A percentile compares a stretch with the other conserved stretches of the same genome.
phyloP scores from a whole-genome alignment of 306 rosid genomes.

The Pueraria montana region DNA sequence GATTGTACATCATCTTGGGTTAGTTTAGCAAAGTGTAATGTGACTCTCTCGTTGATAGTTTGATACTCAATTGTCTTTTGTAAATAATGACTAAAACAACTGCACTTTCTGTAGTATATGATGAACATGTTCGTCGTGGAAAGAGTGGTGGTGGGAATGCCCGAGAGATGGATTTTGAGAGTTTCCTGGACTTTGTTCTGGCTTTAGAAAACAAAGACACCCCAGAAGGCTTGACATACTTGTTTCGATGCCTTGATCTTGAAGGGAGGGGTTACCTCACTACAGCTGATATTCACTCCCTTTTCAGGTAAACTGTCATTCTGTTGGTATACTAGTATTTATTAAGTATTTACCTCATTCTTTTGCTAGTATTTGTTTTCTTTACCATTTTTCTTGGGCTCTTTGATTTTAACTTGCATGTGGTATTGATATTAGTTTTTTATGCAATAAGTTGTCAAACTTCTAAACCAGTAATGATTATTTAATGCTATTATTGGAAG shows the following conservation, averaged over 20 bases:
- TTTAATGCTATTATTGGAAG: slow-evolving; percentile 66
- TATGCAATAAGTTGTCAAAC: background rate
- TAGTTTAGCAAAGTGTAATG: background rate
- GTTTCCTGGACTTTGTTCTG: slow-evolving; percentile 93
- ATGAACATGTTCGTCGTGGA: slow-evolving; percentile 91
- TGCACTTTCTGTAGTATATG: slow-evolving; percentile 71
- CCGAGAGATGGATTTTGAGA: slow-evolving; percentile 93
- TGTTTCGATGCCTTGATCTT: slow-evolving; percentile 98
- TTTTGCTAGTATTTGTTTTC: slow-evolving; percentile 3
- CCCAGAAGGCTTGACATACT: slow-evolving; percentile 95
- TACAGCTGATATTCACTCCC: slow-evolving; percentile 95
- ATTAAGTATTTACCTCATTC: background rate
- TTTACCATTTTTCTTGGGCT: background rate
- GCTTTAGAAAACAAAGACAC: slow-evolving; percentile 98
- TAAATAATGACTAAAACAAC: slow-evolving; percentile 16
- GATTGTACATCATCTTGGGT: slow-evolving; percentile 21
- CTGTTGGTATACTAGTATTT: slow-evolving; percentile 10
- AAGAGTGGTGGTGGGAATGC: slow-evolving; percentile 78
- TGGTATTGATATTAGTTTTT: background rate
- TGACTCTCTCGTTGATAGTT: slow-evolving; percentile 9
- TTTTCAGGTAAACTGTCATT: slow-evolving; percentile 76
- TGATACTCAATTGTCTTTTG: slow-evolving; percentile 3
- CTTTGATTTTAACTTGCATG: background rate
- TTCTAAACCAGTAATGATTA: slow-evolving; percentile 32
- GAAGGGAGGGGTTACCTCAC: slow-evolving; percentile 94